Conservation (phyloP, 495 filamentous ascomycete genomes). For the Hyaloscypha bicolor region DNA sequence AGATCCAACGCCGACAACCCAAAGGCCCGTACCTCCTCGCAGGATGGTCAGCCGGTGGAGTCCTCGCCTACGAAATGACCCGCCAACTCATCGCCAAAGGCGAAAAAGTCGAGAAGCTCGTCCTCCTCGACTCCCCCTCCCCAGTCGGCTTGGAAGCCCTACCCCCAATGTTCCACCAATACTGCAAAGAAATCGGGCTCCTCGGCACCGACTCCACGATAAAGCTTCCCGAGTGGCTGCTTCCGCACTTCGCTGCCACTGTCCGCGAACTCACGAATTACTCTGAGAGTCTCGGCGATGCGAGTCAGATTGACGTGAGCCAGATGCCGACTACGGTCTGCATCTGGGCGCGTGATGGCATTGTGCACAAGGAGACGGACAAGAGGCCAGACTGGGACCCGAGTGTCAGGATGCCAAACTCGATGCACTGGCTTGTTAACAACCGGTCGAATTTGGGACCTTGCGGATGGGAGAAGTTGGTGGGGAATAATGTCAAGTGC, state of each 20-base stretch:
- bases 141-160: constrained; percentile 77
- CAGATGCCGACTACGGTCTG: constrained; percentile 66
- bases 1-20: constrained; percentile 65
- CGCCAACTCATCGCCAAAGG: constrained; percentile 68
- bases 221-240: constrained; percentile 74
- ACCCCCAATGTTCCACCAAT: constrained; percentile 72
- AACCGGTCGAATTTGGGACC: constrained; percentile 77
- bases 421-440: constrained; percentile 42
- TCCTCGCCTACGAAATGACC: constrained; percentile 83
- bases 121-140: constrained; percentile 84
- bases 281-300: constrained; percentile 39
- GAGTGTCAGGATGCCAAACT: constrained; percentile 35
- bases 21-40: constrained; percentile 68
- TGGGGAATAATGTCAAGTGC: constrained; percentile 66
- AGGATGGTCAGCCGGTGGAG: constrained; percentile 88
- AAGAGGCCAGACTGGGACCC: constrained; percentile 63
- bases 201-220: constrained; percentile 64
- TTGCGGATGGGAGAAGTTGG: constrained; percentile 74
- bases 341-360: constrained; percentile 82
- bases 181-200: constrained; percentile 79
- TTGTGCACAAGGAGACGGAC: constrained; percentile 50
- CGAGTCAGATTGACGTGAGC: constrained; percentile 49
- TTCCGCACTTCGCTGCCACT: constrained; percentile 80
- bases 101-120: constrained; percentile 70
- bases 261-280: constrained; percentile 77